A percentile compares a stretch with the other conserved stretches of the same genome.
Conservation (phyloP, 2,329 filamentous ascomycete genomes). For the Periglandula ipomoeae region DNA sequence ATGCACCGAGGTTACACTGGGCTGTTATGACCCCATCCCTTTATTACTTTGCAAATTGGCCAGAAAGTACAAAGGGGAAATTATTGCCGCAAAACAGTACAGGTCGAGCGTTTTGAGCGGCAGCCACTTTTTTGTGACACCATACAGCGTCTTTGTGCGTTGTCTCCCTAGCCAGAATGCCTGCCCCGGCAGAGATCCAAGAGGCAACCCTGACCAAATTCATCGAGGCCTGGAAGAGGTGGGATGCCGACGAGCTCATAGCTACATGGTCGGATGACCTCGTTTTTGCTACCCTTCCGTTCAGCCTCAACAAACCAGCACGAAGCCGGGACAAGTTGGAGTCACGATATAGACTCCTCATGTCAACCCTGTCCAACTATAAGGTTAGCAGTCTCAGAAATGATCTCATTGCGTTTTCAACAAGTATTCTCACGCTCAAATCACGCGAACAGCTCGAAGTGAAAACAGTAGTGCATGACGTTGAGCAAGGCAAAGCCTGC, state of each 20-base stretch:
- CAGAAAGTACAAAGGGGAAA: neutral
- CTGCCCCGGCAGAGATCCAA: neutral
- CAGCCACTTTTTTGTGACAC: too few species aligned
- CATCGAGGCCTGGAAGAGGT: neutral
- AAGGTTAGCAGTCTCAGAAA: too few species aligned
- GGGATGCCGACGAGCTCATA: neutral
- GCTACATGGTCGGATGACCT: constrained; percentile 2
- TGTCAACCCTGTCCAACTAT: neutral
- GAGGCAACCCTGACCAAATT: neutral
- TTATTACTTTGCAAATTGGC: too few species aligned
- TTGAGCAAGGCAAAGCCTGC: neutral
- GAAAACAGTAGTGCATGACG: constrained; percentile 1
- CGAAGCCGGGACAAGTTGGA: neutral
- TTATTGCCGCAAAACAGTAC: too few species aligned
- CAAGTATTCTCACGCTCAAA: too few species aligned
- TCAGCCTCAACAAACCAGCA: neutral
- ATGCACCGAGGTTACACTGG: too few species aligned
- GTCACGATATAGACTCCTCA: neutral
- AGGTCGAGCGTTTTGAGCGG: too few species aligned
- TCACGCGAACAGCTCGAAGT: constrained; percentile 1
- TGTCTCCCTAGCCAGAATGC: too few species aligned
- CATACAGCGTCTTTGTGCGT: too few species aligned
- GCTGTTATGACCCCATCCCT: too few species aligned
- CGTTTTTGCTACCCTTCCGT: neutral
- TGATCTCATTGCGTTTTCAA: too few species aligned